Evolutionary conservation across 768 basidiomycete genomes (phyloP), one percentile per base, ranked within the genome.

Genomic region (Panaeolus cyanescens): DNA sequence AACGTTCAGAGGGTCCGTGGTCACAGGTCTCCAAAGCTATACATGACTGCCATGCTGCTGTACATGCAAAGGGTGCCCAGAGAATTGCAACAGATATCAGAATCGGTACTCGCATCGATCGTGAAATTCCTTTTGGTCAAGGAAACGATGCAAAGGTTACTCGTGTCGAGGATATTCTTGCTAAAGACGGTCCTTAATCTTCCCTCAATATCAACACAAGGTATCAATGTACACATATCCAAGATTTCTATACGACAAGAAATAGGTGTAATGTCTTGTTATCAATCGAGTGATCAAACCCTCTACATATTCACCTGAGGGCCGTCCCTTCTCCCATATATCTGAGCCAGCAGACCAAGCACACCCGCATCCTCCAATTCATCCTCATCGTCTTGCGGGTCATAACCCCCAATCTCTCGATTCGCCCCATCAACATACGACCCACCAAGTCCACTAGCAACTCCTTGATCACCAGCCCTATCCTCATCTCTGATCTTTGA

Each of bases 81-180:
- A 86, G 90, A 56, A 83, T 95, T 57, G 92, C 92, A 10, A 96
- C 96, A 12, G 96, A 99, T 75, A 91, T 98, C 62, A 89, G 96
- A 28, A 96, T 99, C 57, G 96, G 96, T 40, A 98, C 96, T 1
- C 87, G 96, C 50, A 82, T 84, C 22, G 84, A 96, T 74, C 84
- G 88, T 62, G 77, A 83, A 36, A 81, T 89, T 17, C 73, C 75
- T 4, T 80, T 82, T 1, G 90, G 89, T 5, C 79, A 84, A 42
- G 94, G 90, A 6, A 97, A 97, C 65, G 86, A 86, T 20, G 78
- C 77, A 57, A 98, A 99, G 71, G 84, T 97, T 15, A 79, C 80
- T 55, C 84, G 95, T 28, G 95, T 99, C 7, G 81, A 91, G 65
- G 89, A 89, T 53, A 92, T 97, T 39, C 74, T 99, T 25, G 79